phyloP scores from a whole-genome alignment of 2,329 filamentous ascomycete genomes.

The Fusarium continuum region DNA sequence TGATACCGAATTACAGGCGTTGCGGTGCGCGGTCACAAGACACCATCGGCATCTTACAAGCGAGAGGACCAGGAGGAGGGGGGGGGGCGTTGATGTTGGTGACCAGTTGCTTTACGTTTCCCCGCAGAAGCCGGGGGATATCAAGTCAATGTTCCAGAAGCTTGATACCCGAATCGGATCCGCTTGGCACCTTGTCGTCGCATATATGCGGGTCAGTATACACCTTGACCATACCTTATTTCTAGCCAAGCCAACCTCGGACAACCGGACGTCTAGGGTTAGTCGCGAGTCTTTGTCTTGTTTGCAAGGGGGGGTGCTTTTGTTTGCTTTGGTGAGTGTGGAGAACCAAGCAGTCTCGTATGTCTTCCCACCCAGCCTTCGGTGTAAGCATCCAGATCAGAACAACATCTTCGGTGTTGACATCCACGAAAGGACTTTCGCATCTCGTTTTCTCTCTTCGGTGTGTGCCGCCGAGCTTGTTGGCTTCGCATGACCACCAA shows the following conservation, averaged over 20 bases:
- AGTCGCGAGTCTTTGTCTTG: constrained; percentile 9
- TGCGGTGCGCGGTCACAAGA: constrained; percentile 1
- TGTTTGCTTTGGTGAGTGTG: background rate
- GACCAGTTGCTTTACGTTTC: constrained; percentile 22
- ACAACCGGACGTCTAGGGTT: constrained; percentile 5
- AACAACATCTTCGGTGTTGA: constrained; percentile 13
- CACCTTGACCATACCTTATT: constrained; percentile 28
- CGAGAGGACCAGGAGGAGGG: constrained; percentile 4
- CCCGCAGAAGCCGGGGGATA: constrained; percentile 11
- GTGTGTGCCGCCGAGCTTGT: constrained; percentile 31
- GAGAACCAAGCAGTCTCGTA: constrained; percentile 22
- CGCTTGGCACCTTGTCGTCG: constrained; percentile 1
- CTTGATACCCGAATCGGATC: background rate
- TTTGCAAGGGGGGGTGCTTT: constrained; percentile 8
- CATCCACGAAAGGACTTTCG: background rate
- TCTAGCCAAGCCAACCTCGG: constrained; percentile 26
- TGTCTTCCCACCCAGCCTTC: constrained; percentile 12
- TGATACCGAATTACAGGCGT: constrained; percentile 31
- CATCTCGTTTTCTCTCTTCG: constrained; percentile 3
- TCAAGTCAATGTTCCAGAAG: constrained; percentile 30
- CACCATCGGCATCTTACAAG: constrained; percentile 8
- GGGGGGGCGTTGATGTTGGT: constrained; percentile 1
- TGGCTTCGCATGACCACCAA: constrained; percentile 17
- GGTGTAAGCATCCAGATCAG: constrained; percentile 27
- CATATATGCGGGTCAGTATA: constrained; percentile 17